phyloP scores from a whole-genome alignment of 1,284 basidiomycete species.

The Fomitopsis schrenkii region DNA sequence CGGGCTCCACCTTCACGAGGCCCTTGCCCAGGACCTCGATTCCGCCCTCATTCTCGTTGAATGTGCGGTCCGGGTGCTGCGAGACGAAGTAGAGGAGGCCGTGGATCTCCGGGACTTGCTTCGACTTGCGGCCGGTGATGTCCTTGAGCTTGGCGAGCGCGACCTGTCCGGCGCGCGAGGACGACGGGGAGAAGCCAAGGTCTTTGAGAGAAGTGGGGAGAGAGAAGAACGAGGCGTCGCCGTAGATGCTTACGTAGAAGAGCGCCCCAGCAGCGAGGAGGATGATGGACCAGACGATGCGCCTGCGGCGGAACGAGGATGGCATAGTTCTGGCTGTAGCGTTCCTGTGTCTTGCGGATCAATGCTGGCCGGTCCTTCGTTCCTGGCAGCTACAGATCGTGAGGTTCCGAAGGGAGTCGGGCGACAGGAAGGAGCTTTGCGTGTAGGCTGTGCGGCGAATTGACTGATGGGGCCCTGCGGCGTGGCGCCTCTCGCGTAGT shows the following conservation, averaged over 20 bases:
- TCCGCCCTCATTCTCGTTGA: conserved; percentile 37
- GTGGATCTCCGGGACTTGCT: conserved; percentile 47
- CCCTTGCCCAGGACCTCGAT: conserved; percentile 22
- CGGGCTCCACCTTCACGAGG: conserved; percentile 32
- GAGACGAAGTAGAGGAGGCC: conserved; percentile 63
- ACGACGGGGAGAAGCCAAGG: conserved; percentile 21
- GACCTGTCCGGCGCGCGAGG: conserved; percentile 23
- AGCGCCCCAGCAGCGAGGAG: conserved; percentile 26
- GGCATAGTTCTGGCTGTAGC: neutral
- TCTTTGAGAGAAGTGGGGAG: conserved; percentile 33
- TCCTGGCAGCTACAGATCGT: neutral
- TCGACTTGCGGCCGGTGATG: conserved; percentile 13
- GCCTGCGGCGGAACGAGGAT: conserved; percentile 38
- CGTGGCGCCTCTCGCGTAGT: neutral
- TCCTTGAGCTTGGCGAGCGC: conserved; percentile 22
- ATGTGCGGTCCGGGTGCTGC: conserved; percentile 38
- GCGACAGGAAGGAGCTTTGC: neutral
- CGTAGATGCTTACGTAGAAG: conserved; percentile 24
- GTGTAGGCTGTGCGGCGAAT: neutral
- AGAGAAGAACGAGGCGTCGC: conserved; percentile 22
- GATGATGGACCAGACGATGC: conserved; percentile 33
- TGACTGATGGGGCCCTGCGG: neutral
- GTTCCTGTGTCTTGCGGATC: neutral
- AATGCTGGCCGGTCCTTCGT: neutral
- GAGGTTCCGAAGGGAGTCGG: neutral